Evolutionary conservation across 306 rosid genomes (phyloP).

Genomic region (Datisca glomerata): DNA sequence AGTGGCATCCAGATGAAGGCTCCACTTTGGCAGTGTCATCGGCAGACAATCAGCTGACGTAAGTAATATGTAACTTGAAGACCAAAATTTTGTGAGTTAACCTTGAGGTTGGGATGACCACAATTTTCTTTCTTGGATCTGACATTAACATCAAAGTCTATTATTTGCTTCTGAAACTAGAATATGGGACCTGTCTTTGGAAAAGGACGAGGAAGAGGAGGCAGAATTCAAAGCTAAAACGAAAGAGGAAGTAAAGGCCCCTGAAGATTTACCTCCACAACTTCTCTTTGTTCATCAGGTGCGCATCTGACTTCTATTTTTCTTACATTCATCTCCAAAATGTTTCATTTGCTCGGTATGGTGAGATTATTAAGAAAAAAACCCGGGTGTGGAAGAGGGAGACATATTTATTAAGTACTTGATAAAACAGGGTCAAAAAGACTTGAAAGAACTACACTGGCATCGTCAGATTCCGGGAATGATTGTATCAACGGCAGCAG

Average conservation of each 20-base stretch:
- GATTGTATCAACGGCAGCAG: slow-evolving; percentile 85
- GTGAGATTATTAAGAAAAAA: too few relatives aligned
- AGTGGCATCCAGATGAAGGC: slow-evolving; percentile 93
- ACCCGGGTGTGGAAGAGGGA: too few relatives aligned
- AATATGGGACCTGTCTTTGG: slow-evolving; percentile 95
- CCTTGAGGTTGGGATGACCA: background rate
- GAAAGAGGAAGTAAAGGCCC: slow-evolving; percentile 69
- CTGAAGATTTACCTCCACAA: slow-evolving; percentile 93
- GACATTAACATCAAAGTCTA: too few relatives aligned
- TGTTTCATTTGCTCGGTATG: background rate
- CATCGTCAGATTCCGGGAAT: slow-evolving; percentile 92
- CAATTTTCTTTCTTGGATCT: too few relatives aligned
- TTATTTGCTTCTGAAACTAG: too few relatives aligned
- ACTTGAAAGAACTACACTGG: slow-evolving; percentile 92
- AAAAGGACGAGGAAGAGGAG: slow-evolving; percentile 92
- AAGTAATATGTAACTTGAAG: slow-evolving; percentile 17
- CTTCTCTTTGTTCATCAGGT: slow-evolving; percentile 93
- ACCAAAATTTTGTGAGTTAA: background rate
- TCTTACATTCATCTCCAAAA: background rate
- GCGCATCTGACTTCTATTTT: background rate
- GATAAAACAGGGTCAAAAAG: slow-evolving; percentile 70
- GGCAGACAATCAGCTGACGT: slow-evolving; percentile 94
- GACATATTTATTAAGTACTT: slow-evolving; percentile 3
- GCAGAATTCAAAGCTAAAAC: slow-evolving; percentile 80
- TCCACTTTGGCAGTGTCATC: slow-evolving; percentile 85